Conservation (phyloP, 1,284 basidiomycete species). For the Leccinum ponderosum region DNA sequence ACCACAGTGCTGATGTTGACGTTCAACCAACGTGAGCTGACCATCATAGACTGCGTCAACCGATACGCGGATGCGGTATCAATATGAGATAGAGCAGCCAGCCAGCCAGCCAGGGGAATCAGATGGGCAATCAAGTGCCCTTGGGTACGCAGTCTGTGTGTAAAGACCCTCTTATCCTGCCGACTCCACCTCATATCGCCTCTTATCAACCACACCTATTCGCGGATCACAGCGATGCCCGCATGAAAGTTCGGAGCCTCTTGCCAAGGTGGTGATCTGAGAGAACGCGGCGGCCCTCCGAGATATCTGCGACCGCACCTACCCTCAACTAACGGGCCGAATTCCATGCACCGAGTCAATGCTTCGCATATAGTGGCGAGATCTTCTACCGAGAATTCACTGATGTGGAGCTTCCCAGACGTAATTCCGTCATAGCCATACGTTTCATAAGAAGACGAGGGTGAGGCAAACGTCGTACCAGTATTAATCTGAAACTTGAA, state of each 20-base stretch:
- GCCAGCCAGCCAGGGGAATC: not conserved
- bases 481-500: not conserved
- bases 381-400: not conserved
- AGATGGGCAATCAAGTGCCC: not conserved
- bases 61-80: not conserved
- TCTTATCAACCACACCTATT: not conserved
- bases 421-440: not conserved
- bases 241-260: not conserved
- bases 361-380: not conserved
- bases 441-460: not conserved
- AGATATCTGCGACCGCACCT: not conserved
- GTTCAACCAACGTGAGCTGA: not conserved
- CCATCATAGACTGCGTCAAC: not conserved
- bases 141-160: not conserved
- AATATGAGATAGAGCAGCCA: not conserved
- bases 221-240: not conserved
- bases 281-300: not conserved
- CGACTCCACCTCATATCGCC: not conserved
- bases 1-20: not conserved
- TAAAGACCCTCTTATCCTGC: slow-evolving; percentile 5
- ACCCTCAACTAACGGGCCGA: not conserved
- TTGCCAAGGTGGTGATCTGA: not conserved
- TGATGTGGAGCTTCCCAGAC: slow-evolving; percentile 2
- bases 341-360: not conserved
- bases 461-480: not conserved